phyloP scores from a whole-genome alignment of 371 early-diverging fungal genomes.

The Mucor saturninus region DNA sequence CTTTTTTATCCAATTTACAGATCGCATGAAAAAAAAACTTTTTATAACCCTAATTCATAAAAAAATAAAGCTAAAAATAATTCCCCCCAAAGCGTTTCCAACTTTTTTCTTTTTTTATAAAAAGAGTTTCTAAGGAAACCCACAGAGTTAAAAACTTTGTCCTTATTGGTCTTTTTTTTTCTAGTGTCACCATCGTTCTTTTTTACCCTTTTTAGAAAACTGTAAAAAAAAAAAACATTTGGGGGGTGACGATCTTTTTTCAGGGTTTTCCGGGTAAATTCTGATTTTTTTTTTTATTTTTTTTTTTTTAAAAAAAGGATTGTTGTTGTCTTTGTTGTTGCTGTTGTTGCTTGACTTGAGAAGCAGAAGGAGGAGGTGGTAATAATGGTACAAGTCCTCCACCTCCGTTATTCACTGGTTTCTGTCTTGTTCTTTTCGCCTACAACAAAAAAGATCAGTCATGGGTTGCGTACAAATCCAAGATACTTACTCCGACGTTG shows the following conservation, averaged over 20 bases:
- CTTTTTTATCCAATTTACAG: too few relatives aligned
- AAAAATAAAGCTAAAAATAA: too few relatives aligned
- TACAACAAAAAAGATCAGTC: conserved; percentile 5
- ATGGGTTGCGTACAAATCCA: not conserved
- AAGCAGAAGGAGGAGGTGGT: conserved; percentile 61
- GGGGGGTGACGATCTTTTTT: not conserved
- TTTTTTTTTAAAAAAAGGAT: conserved; percentile 22
- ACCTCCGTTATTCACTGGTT: conserved; percentile 16
- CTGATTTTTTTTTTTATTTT: conserved; percentile 12
- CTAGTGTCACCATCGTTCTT: conserved; percentile 13
- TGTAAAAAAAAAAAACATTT: not conserved
- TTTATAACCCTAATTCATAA: too few relatives aligned
- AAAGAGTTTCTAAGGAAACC: not conserved
- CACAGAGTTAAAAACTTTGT: not conserved
- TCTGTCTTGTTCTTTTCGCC: conserved; percentile 41
- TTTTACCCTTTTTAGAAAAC: not conserved
- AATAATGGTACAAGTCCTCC: conserved; percentile 47
- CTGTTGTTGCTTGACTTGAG: conserved; percentile 56
- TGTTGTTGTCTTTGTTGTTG: conserved; percentile 31
- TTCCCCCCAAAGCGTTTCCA: too few relatives aligned
- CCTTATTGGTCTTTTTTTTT: not conserved
- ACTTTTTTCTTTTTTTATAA: not conserved
- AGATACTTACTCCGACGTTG: conserved; percentile 56
- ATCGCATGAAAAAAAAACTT: too few relatives aligned
- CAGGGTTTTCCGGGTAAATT: too few relatives aligned